Evolutionary conservation across 768 basidiomycete genomes (phyloP).

Genomic region (Fomitopsis serialis): DNA sequence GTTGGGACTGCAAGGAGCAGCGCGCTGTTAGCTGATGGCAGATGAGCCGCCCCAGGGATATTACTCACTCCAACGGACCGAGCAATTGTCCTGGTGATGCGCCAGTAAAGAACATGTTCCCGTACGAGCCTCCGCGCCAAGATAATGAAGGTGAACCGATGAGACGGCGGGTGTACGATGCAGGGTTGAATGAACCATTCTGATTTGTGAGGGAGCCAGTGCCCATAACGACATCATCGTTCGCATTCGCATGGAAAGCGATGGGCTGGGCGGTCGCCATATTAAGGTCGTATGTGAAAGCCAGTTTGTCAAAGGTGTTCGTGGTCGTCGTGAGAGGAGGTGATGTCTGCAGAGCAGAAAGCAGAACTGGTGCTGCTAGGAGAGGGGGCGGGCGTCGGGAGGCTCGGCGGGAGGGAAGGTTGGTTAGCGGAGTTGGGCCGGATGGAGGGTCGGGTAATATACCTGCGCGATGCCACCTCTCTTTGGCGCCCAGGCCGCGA

Average conservation of each 20-base stretch:
- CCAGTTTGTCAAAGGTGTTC: constrained; percentile 6
- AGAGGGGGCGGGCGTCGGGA: constrained; percentile 3
- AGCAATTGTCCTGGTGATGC: constrained; percentile 59
- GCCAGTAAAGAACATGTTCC: constrained; percentile 56
- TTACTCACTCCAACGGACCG: constrained; percentile 60
- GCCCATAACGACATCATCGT: constrained; percentile 30
- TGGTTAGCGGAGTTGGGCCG: constrained; percentile 4
- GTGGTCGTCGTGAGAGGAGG: not conserved
- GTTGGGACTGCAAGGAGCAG: constrained; percentile 27
- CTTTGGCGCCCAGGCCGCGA: not conserved
- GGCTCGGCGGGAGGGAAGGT: constrained; percentile 6
- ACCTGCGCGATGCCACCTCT: not conserved
- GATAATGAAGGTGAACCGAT: constrained; percentile 64
- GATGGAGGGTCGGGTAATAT: constrained; percentile 10
- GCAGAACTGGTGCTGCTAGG: constrained; percentile 3
- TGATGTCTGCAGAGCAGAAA: constrained; percentile 1
- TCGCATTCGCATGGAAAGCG: constrained; percentile 27
- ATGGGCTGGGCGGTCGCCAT: constrained; percentile 43
- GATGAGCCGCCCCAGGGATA: not conserved
- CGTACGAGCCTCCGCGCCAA: constrained; percentile 64
- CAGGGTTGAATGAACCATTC: constrained; percentile 53
- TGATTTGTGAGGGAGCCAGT: constrained; percentile 44
- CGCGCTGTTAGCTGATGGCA: not conserved
- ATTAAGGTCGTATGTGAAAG: constrained; percentile 3
- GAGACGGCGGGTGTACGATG: constrained; percentile 63